A percentile compares a stretch with the other conserved stretches of the same genome.
Conservation (phyloP, 805 yeast genomes). For the Saccharomycodes ludwigii region DNA sequence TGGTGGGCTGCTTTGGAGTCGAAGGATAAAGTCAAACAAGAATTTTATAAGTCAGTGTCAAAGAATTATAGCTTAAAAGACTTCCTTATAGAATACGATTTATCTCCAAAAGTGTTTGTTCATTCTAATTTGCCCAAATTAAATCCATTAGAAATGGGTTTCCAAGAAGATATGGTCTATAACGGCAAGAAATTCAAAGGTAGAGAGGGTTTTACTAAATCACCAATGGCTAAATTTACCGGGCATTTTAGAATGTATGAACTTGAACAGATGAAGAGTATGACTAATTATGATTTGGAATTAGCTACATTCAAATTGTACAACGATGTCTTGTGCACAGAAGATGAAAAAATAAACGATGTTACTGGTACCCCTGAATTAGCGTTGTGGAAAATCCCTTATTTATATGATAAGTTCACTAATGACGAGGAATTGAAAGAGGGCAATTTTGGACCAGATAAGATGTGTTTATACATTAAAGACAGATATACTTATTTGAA, state of each 20-base stretch:
- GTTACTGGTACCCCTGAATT: neutral
- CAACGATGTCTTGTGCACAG: slow-evolving; percentile 13
- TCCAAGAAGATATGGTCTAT: slow-evolving; percentile 11
- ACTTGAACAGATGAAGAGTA: neutral
- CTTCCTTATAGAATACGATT: no score
- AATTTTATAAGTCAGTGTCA: no score
- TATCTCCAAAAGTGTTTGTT: slow-evolving; percentile 15
- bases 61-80: no score
- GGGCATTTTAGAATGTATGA: slow-evolving; percentile 1
- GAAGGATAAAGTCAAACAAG: no score
- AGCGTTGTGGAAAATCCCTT: neutral
- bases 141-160: slow-evolving; percentile 20
- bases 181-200: slow-evolving; percentile 9
- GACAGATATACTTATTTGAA: neutral
- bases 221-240: neutral
- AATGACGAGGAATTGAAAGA: no score
- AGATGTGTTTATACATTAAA: neutral
- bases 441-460: neutral
- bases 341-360: neutral
- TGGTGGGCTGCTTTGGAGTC: no score
- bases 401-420: neutral
- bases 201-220: neutral
- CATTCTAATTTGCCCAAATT: slow-evolving; percentile 29
- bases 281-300: slow-evolving; percentile 18
- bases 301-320: slow-evolving; percentile 12